Evolutionary conservation across 2,329 filamentous ascomycete genomes (phyloP).

Genomic region (Curvularia verruculosa): DNA sequence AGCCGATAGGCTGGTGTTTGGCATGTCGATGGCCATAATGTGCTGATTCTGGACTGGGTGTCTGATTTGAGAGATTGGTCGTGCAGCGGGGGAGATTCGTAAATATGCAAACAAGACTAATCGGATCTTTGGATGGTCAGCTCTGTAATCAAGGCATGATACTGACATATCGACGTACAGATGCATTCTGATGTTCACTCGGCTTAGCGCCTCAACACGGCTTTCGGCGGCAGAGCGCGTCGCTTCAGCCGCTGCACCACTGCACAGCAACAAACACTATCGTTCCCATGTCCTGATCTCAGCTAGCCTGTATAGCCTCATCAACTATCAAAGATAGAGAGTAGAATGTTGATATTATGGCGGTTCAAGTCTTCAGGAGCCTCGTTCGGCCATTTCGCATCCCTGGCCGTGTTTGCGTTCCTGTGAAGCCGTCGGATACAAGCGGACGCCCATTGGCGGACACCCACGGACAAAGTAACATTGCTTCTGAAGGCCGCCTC

Average conservation of each 20-base stretch:
- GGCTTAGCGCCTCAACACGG: constrained; percentile 12
- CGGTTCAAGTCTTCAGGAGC: not conserved
- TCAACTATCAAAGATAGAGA: not conserved
- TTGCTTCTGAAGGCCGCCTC: constrained; percentile 25
- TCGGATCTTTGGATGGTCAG: not conserved
- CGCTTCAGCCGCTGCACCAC: constrained; percentile 3
- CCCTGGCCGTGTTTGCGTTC: not conserved
- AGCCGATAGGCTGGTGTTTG: constrained; percentile 54
- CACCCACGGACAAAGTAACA: constrained; percentile 22
- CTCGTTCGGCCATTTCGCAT: not conserved
- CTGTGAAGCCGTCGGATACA: constrained; percentile 21
- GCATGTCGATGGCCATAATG: constrained; percentile 41
- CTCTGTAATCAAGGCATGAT: not conserved
- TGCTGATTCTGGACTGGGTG: not conserved
- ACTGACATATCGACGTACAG: constrained; percentile 4
- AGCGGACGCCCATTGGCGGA: constrained; percentile 28
- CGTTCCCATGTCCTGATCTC: not conserved
- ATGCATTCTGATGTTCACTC: constrained; percentile 3
- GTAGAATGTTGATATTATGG: no score
- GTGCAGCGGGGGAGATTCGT: not conserved
- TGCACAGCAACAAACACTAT: not conserved
- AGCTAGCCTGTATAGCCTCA: not conserved
- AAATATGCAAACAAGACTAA: not conserved
- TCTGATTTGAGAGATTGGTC: not conserved
- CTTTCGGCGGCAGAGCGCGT: constrained; percentile 9